A percentile compares a stretch with the other conserved stretches of the same genome.
These are phyloP conservation scores for Scutellaria baicalensis DNA, from an alignment of 257 asterid genomes.

Conservation along the genomic window DNA sequence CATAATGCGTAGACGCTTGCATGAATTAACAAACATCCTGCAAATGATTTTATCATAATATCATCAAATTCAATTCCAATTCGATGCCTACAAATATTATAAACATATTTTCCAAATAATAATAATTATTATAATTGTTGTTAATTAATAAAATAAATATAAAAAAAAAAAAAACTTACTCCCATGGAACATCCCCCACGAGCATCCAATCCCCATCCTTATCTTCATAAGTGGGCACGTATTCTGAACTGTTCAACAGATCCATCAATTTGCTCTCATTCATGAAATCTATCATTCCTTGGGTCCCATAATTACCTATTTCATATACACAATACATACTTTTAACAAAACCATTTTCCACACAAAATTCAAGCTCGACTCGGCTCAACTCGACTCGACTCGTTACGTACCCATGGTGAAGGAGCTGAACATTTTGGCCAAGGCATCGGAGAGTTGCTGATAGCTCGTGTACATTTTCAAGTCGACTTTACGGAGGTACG, in stretches of 20 bases:
- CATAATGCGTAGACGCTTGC: conserved; percentile 61
- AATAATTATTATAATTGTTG: neutral
- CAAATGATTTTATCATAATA: neutral
- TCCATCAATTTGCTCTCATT: conserved; percentile 66
- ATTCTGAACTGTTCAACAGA: conserved; percentile 73
- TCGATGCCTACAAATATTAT: no score
- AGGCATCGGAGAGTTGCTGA: conserved; percentile 37
- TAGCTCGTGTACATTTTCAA: conserved; percentile 36
- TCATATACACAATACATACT: neutral
- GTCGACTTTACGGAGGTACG: conserved; percentile 48
- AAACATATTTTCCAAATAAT: neutral
- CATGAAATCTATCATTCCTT: conserved; percentile 54
- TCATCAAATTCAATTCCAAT: neutral
- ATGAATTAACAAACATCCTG: conserved; percentile 52
- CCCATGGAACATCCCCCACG: conserved; percentile 97
- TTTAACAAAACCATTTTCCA: no score
- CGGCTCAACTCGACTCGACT: no score
- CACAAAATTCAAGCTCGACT: no score
- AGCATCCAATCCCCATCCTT: conserved; percentile 98
- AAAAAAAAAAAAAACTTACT: conserved; percentile 37
- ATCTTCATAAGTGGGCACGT: conserved; percentile 81
- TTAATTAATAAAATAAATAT: neutral
- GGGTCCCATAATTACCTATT: conserved; percentile 41
- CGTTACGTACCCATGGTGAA: conserved; percentile 34
- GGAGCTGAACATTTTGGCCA: conserved; percentile 57